phyloP scores from a whole-genome alignment of 106 monocot species.

The Hemerocallis citrina region DNA sequence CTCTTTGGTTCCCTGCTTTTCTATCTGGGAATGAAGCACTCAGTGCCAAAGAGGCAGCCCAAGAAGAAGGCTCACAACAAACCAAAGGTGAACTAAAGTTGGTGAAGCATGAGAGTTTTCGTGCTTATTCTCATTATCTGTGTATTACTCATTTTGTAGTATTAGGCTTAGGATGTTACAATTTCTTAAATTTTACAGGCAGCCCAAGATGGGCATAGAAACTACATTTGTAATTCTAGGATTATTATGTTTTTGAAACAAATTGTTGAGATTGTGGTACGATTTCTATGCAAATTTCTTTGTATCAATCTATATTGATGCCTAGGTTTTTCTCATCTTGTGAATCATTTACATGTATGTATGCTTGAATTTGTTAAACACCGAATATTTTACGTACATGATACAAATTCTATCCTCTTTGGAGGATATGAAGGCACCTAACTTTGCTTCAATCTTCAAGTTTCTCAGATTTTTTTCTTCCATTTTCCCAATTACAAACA shows the following conservation, averaged over 20 bases:
- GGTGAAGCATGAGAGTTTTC: background rate
- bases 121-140: background rate
- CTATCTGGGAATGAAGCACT: constrained; percentile 81
- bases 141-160: constrained; percentile 2
- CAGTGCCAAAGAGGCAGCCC: constrained; percentile 44
- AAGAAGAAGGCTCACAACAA: constrained; percentile 71
- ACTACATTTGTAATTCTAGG: constrained; percentile 2
- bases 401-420: no score
- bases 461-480: no score
- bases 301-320: no score
- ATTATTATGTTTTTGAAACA: background rate
- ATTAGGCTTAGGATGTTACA: background rate
- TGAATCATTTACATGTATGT: no score
- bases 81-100: constrained; percentile 36
- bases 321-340: no score
- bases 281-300: no score
- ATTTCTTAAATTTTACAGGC: background rate
- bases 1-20: constrained; percentile 68
- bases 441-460: no score
- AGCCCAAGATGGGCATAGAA: background rate
- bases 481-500: no score
- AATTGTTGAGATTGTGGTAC: no score
- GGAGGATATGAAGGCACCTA: no score
- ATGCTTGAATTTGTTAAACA: no score
- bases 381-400: no score